A percentile compares a stretch with the other conserved stretches of the same genome.
These are phyloP conservation scores for Phaseolus coccineus DNA, from an alignment of 331 rosid genomes.

Conservation along the genomic window DNA sequence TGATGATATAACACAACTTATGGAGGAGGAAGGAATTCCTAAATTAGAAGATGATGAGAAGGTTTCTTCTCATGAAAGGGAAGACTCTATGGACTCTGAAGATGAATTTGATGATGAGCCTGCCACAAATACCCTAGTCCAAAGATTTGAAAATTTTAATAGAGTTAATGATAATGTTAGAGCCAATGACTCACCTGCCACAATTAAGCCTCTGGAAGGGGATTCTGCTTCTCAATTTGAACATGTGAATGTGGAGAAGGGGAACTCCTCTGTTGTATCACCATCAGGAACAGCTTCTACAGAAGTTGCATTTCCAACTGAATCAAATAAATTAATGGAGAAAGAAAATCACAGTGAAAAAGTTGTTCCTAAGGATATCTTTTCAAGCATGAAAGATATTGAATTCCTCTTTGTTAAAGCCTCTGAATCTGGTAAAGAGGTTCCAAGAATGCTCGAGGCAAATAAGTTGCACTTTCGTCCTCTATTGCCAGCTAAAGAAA, in stretches of 20 bases:
- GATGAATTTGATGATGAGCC: conserved; percentile 94
- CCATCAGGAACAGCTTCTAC: conserved; percentile 58
- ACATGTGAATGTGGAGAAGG: conserved; percentile 58
- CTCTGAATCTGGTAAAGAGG: conserved; percentile 86
- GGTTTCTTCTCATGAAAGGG: conserved; percentile 62
- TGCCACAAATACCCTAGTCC: conserved; percentile 64
- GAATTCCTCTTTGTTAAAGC: conserved; percentile 79
- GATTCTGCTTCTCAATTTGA: conserved; percentile 63
- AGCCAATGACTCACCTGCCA: conserved; percentile 52
- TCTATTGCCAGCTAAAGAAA: conserved; percentile 66
- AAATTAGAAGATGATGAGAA: conserved; percentile 74
- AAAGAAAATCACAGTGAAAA: conserved; percentile 67
- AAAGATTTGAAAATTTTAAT: conserved; percentile 75
- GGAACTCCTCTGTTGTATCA: conserved; percentile 64
- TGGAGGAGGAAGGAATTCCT: conserved; percentile 80
- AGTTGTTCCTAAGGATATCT: conserved; percentile 72
- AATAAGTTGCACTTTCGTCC: conserved; percentile 92
- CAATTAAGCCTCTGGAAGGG: conserved; percentile 52
- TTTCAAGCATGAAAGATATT: conserved; percentile 82
- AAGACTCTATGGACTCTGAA: conserved; percentile 69
- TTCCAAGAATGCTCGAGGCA: conserved; percentile 99
- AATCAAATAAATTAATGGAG: conserved; percentile 48
- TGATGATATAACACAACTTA: conserved; percentile 56
- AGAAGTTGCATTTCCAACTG: conserved; percentile 53
- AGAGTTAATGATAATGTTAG: conserved; percentile 62